These are phyloP conservation scores for Globisporangium alternatum DNA, from an alignment of 352 stramenopile species.

Conservation along the genomic window DNA sequence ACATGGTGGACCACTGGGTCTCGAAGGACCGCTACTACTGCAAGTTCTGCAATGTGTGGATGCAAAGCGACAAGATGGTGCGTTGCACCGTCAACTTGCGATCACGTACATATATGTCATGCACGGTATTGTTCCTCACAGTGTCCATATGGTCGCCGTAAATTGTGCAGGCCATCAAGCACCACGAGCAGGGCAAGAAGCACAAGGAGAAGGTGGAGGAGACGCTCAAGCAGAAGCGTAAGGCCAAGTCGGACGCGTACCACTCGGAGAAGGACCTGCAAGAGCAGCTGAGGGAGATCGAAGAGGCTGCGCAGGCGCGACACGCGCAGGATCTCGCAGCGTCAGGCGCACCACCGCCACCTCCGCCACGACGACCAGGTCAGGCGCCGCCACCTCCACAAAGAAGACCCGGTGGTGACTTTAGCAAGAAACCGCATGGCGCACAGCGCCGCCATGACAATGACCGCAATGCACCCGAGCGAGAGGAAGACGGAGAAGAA, in stretches of 20 bases:
- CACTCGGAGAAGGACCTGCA: constrained; percentile 56
- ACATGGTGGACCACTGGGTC: constrained; percentile 69
- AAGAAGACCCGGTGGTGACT: constrained; percentile 4
- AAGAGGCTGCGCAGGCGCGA: constrained; percentile 26
- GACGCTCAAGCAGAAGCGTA: constrained; percentile 68
- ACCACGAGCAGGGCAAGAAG: constrained; percentile 72
- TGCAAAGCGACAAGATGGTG: constrained; percentile 74
- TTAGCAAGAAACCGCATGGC: neutral
- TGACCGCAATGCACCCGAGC: neutral
- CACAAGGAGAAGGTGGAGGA: constrained; percentile 79
- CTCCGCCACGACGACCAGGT: constrained; percentile 3
- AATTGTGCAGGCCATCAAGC: constrained; percentile 60
- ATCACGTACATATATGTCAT: constrained; percentile 2
- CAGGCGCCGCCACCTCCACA: constrained; percentile 35
- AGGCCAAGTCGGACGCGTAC: constrained; percentile 58
- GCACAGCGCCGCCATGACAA: neutral
- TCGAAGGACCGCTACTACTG: constrained; percentile 76
- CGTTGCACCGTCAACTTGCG: constrained; percentile 3
- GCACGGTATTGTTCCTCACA: neutral
- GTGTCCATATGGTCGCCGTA: neutral
- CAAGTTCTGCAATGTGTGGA: constrained; percentile 89
- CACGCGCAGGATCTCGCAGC: constrained; percentile 17
- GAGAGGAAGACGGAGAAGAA: constrained; percentile 3
- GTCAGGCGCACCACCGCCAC: neutral
- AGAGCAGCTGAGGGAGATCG: constrained; percentile 70